Conservation (phyloP, 257 asterid genomes). For the Misopates orontium region DNA sequence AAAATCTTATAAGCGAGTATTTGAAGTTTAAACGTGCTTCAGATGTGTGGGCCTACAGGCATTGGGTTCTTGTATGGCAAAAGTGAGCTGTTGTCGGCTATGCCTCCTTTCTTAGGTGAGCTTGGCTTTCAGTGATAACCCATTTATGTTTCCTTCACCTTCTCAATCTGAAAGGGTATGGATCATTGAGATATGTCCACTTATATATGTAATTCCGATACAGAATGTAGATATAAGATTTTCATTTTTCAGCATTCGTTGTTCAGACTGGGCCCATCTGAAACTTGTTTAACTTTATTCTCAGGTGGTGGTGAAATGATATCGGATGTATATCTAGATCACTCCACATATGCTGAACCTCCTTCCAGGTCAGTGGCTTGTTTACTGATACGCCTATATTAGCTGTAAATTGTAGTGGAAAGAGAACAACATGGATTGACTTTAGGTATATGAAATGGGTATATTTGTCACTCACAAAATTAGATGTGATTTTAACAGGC, state of each 20-base stretch:
- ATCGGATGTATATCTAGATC: slow-evolving; percentile 83
- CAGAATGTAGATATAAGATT: background rate
- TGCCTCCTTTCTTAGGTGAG: slow-evolving; percentile 97
- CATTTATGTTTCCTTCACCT: slow-evolving; percentile 19
- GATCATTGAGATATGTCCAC: background rate
- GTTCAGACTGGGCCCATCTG: slow-evolving; percentile 10
- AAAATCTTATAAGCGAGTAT: slow-evolving; percentile 29
- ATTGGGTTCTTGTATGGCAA: slow-evolving; percentile 92
- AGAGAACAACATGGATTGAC: slow-evolving; percentile 3
- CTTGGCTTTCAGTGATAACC: slow-evolving; percentile 4
- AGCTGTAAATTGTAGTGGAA: slow-evolving; percentile 17
- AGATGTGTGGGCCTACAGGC: slow-evolving; percentile 99
- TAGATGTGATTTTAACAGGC: slow-evolving; percentile 8
- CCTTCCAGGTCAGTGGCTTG: slow-evolving; percentile 74
- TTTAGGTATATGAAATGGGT: slow-evolving; percentile 7
- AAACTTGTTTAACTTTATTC: slow-evolving; percentile 25
- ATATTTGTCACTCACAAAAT: slow-evolving; percentile 6
- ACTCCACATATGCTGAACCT: slow-evolving; percentile 94
- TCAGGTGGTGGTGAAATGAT: slow-evolving; percentile 99
- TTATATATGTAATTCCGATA: slow-evolving; percentile 4
- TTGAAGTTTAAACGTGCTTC: slow-evolving; percentile 76
- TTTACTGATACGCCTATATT: slow-evolving; percentile 17
- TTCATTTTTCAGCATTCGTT: slow-evolving; percentile 3
- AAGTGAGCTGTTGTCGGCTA: slow-evolving; percentile 64
- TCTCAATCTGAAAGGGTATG: slow-evolving; percentile 7